Evolutionary conservation across 2,329 filamentous ascomycete species (phyloP).

Genomic region (Trichoderma harzianum): DNA sequence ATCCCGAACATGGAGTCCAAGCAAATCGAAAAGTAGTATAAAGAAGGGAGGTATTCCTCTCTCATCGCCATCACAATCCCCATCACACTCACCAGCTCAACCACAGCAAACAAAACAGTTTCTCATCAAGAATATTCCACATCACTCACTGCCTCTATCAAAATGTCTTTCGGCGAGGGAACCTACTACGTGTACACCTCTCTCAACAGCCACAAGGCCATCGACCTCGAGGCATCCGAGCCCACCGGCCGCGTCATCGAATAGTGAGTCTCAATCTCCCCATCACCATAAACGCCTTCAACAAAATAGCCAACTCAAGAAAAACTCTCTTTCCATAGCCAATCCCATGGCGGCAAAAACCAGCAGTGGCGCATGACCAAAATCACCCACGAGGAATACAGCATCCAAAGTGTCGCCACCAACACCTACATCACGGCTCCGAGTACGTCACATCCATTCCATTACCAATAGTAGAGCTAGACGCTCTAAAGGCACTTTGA

Average conservation of each 20-base stretch:
- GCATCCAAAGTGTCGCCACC: constrained; percentile 4
- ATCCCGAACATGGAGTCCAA: background rate
- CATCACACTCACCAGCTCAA: background rate
- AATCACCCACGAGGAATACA: background rate
- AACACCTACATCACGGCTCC: background rate
- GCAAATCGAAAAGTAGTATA: background rate
- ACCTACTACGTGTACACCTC: background rate
- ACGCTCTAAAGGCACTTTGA: background rate
- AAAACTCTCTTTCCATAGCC: background rate
- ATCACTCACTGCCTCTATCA: background rate
- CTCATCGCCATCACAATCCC: background rate
- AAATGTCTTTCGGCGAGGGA: constrained; percentile 2
- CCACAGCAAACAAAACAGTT: background rate
- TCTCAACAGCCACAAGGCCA: background rate
- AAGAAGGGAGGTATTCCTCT: background rate
- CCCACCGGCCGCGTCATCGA: constrained; percentile 2
- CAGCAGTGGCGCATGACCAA: background rate
- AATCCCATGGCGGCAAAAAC: background rate
- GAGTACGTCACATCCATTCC: background rate
- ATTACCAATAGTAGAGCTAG: too few relatives aligned
- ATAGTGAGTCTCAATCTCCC: background rate
- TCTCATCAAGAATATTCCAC: background rate
- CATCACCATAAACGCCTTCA: background rate
- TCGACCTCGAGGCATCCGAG: background rate
- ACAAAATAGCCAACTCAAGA: background rate